phyloP scores from a whole-genome alignment of 2,329 filamentous ascomycete genomes.

The Xylogone sp. region DNA sequence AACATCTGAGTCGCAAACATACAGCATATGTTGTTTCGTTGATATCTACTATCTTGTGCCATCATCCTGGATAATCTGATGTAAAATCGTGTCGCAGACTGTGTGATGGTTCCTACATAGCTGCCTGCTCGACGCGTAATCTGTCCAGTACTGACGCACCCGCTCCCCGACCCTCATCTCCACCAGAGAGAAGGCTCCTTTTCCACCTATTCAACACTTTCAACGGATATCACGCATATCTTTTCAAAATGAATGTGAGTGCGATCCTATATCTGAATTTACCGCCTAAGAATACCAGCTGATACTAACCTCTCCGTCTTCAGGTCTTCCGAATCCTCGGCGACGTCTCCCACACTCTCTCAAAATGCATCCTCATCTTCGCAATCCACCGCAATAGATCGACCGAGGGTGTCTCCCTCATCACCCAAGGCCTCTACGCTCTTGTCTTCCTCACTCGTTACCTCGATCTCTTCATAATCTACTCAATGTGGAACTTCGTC shows the following conservation, averaged over 20 bases:
- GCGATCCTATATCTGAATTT: background rate
- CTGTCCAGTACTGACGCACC: background rate
- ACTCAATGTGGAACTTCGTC: slow-evolving; percentile 64
- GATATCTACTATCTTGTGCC: no score
- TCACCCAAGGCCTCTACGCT: slow-evolving; percentile 85
- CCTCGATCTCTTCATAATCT: slow-evolving; percentile 66
- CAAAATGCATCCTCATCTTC: slow-evolving; percentile 87
- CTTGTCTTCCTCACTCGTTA: slow-evolving; percentile 85
- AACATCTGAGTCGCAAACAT: no score
- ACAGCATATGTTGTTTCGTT: no score
- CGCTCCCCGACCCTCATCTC: background rate
- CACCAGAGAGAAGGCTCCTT: no score
- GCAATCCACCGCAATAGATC: slow-evolving; percentile 85
- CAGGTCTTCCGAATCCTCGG: slow-evolving; percentile 69
- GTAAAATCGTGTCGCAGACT: slow-evolving; percentile 24
- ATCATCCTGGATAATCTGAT: no score
- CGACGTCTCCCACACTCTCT: slow-evolving; percentile 79
- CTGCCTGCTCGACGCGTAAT: background rate
- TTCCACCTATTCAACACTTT: background rate
- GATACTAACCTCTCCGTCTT: background rate
- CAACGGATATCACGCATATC: background rate
- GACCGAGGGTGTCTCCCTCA: slow-evolving; percentile 86
- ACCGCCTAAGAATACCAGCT: background rate
- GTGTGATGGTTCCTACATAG: slow-evolving; percentile 6
- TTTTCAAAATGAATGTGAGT: slow-evolving; percentile 4